Conservation (phyloP, 768 basidiomycete species). For the Hydnomerulius pinastri region DNA sequence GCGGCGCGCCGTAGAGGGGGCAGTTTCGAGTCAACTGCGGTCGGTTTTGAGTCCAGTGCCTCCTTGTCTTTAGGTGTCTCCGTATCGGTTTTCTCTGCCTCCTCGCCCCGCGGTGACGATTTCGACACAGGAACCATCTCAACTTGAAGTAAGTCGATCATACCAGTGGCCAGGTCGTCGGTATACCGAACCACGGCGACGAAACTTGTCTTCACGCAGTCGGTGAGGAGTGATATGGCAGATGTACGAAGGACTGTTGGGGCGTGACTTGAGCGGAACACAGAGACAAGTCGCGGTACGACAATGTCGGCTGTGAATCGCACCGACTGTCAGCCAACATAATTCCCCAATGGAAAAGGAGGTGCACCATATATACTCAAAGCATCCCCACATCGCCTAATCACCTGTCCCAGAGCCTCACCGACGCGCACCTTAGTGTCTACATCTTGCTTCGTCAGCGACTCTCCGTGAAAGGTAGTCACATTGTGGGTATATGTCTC, state of each 20-base stretch:
- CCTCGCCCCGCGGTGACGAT: constrained; percentile 18
- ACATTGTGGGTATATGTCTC: constrained; percentile 63
- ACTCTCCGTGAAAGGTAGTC: constrained; percentile 35
- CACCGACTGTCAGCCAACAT: background rate
- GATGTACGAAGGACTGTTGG: constrained; percentile 78
- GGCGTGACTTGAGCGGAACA: constrained; percentile 57
- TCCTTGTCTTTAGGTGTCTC: constrained; percentile 12
- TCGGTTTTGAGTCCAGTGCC: constrained; percentile 57
- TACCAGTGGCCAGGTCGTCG: constrained; percentile 60
- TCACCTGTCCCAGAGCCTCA: constrained; percentile 80
- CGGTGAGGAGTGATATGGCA: constrained; percentile 68
- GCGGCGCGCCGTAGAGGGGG: constrained; percentile 85
- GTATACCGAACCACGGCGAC: constrained; percentile 65
- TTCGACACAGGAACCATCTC: constrained; percentile 44
- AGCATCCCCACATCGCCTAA: constrained; percentile 70
- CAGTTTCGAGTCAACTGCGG: constrained; percentile 58
- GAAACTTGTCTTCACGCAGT: constrained; percentile 65
- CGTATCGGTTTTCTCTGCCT: constrained; percentile 1
- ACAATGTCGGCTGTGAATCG: constrained; percentile 59
- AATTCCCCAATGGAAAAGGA: background rate
- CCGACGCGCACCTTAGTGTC: constrained; percentile 78
- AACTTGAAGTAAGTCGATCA: constrained; percentile 76
- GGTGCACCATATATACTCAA: constrained; percentile 69
- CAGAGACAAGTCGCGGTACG: constrained; percentile 67
- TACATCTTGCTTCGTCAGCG: constrained; percentile 60